Evolutionary conservation across 192 early-diverging fungal genomes (phyloP).

Genomic region (Funneliformis mosseae): DNA sequence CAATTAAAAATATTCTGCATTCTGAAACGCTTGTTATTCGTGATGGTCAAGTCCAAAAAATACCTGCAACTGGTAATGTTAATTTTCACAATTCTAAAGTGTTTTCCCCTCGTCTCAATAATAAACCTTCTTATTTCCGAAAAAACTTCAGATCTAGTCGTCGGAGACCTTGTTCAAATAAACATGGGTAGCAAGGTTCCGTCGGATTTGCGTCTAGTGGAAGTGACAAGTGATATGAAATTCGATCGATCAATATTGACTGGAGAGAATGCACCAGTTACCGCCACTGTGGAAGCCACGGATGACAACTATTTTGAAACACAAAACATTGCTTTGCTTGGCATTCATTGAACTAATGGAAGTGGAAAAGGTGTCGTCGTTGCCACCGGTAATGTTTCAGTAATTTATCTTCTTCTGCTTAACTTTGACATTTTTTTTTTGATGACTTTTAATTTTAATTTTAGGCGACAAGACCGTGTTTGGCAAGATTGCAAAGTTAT

Average conservation of each 20-base stretch:
- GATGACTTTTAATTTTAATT: background rate
- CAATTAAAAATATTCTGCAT: conserved; percentile 73
- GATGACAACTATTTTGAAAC: conserved; percentile 78
- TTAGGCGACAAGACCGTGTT: conserved; percentile 59
- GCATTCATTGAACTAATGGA: conserved; percentile 70
- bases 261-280: conserved; percentile 71
- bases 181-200: conserved; percentile 72
- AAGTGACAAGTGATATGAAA: conserved; percentile 63
- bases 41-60: conserved; percentile 51
- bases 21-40: conserved; percentile 68
- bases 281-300: conserved; percentile 61
- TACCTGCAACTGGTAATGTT: conserved; percentile 38
- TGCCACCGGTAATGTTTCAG: conserved; percentile 53
- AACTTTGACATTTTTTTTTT: background rate
- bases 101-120: background rate
- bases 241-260: conserved; percentile 83
- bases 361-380: conserved; percentile 73
- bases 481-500: conserved; percentile 72
- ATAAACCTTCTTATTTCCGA: background rate
- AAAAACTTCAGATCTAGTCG: conserved; percentile 58
- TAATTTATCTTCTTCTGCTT: background rate
- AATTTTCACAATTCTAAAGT: background rate
- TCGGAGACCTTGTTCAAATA: conserved; percentile 75
- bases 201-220: conserved; percentile 72
- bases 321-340: conserved; percentile 82